These are phyloP conservation scores for Lachnellula arida DNA, from an alignment of 2,329 filamentous ascomycete species.

Conservation along the genomic window DNA sequence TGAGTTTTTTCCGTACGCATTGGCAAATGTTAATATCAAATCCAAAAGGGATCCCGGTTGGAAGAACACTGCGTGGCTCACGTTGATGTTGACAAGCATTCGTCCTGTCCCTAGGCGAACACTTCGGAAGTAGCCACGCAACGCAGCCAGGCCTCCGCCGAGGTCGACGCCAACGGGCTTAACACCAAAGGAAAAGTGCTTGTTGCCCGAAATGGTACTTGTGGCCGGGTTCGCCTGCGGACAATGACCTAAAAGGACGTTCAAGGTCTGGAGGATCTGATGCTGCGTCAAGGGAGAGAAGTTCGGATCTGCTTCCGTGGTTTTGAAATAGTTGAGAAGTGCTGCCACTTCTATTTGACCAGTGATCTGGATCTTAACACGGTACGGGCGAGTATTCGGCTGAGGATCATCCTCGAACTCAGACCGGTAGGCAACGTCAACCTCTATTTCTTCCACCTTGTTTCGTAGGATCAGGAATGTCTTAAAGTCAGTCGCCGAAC, in stretches of 20 bases:
- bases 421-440: constrained; percentile 6
- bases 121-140: constrained; percentile 56
- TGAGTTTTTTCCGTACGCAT: constrained; percentile 2
- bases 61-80: constrained; percentile 40
- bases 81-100: constrained; percentile 55
- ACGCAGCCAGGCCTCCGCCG: constrained; percentile 45
- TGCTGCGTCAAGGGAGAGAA: constrained; percentile 1
- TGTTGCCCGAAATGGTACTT: constrained; percentile 14
- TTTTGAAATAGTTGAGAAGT: constrained; percentile 9
- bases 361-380: constrained; percentile 9
- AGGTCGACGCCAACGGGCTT: constrained; percentile 29
- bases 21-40: constrained; percentile 32
- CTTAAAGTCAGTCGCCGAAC: constrained; percentile 15
- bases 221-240: constrained; percentile 39
- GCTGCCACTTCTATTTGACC: constrained; percentile 8
- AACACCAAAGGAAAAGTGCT: constrained; percentile 9
- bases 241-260: constrained; percentile 48
- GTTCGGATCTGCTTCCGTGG: constrained; percentile 1
- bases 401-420: constrained; percentile 13
- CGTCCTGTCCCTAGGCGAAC: constrained; percentile 51
- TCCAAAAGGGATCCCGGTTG: constrained; percentile 1
- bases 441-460: constrained; percentile 2
- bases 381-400: constrained; percentile 1
- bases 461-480: constrained; percentile 8
- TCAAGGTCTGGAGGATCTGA: constrained; percentile 47